Conservation (phyloP, 2,329 filamentous ascomycete genomes). For the Blastomyces gilchristii region DNA sequence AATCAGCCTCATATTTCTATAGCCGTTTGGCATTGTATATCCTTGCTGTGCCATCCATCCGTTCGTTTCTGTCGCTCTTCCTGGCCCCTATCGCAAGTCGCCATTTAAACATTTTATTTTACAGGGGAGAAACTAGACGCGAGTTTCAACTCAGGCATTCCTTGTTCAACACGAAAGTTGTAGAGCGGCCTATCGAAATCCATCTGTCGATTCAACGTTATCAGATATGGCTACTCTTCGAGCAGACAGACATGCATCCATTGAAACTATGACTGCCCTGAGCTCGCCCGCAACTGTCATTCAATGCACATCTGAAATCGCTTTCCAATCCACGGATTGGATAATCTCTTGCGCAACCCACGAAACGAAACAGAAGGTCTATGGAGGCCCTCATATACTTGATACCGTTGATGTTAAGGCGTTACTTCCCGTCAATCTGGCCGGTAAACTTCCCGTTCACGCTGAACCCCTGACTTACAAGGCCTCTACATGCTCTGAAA, state of each 20-base stretch:
- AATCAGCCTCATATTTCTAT: background rate
- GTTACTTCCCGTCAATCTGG: background rate
- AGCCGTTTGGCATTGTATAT: background rate
- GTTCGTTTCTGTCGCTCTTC: background rate
- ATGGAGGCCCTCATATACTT: background rate
- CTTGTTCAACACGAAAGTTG: background rate
- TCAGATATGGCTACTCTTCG: background rate
- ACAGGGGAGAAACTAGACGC: background rate
- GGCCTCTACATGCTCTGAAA: background rate
- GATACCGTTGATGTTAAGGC: background rate
- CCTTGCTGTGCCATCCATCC: background rate
- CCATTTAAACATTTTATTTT: background rate
- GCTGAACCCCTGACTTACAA: background rate
- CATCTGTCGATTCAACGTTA: background rate
- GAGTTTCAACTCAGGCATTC: background rate
- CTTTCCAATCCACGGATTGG: background rate
- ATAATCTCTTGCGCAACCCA: background rate
- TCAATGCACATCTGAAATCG: background rate
- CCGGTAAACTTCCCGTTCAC: background rate
- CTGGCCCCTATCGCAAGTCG: background rate
- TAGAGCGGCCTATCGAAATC: background rate
- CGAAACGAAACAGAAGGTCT: background rate
- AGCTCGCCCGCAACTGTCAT: background rate
- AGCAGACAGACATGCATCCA: background rate
- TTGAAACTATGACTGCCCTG: background rate